Base-by-base conservation (phyloP, 768 basidiomycete species). In the Hemileccinum impolitum region DNA sequence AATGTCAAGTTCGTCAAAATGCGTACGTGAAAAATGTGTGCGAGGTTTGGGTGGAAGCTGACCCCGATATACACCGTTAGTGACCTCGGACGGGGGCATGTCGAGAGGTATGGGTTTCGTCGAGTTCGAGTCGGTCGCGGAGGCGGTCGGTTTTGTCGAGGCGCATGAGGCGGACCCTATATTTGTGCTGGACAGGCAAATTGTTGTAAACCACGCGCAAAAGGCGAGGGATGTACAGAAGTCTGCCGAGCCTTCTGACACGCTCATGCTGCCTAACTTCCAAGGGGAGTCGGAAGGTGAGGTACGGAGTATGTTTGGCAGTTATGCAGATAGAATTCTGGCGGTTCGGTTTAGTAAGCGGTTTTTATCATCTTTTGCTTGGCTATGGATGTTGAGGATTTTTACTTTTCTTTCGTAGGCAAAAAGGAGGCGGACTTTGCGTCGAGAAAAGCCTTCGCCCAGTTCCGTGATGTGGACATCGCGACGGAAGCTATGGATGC, bases 401-500 rank as follows among this genome's bases (percentile, higher is more conserved):
- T n/a, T 25, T 1, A 8, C 15, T 12, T 26, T 17, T 35, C 41
- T 40, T 75, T 70, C 71, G 52, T 70, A 67, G 61, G 45, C 51
- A 59, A 64, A 51, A 62, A 48, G n/a, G 51, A 65, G 19, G 70
- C 62, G 0, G 69, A 71, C 23, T 58, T 57, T 14, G 48, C 50
- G 10, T 59, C 48, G n/a, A 63, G 66, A 6, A 65, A 55, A 4
- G 80, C 76, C 21, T 85, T 82, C 66, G 60, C 86, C 47, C 73
- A 81, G 51, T 84, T 86, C 61, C 65, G 53, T 40, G 56, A 62
- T 47, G 63, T 72, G 41, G 68, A 76, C n/a, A 49, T 62, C 4
- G 79, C 84, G 8, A 72, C 72, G 31, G 67, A 74, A 50, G 84
- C 77, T 2, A 63, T 82, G 53, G 56, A 72, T 9, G 60, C 63